Evolutionary conservation across 2,329 filamentous ascomycete species (phyloP), one percentile per base, ranked within the genome.

Genomic region (Penicillium sp.): DNA sequence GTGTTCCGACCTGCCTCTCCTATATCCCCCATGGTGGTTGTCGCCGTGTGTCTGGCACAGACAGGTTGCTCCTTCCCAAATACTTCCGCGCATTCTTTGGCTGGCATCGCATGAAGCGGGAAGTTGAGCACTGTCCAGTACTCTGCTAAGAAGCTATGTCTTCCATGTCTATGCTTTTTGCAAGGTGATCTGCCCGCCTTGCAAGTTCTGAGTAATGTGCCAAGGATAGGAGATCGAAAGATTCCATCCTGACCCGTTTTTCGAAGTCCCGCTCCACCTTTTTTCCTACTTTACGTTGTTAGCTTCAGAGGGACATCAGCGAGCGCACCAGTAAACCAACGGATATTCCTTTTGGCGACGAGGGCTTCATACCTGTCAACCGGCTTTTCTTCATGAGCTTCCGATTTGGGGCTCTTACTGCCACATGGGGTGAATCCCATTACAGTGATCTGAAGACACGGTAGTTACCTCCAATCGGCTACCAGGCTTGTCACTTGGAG

Each of bases 91-190:
- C 62, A 63, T 39, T 31, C 19, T 56, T 56, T 43, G 56, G 62
- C 57, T 70, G 71, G 70, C 68, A 61, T 63, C 61, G 60, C 64
- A 68, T 66, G 64, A 70, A 65, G 61, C 53, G 55, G 55, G 68
- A 82, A 85, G 85, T 88, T 70, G 85, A 88, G 84, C 68, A 62
- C 77, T 74, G 78, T 82, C 78, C 74, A 72, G 80, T 82, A 80
- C 76, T 77, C 79, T 78, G 72, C 67, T 72, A 74, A 59, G 39
- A 69, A 74, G 62, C 60, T 56, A 53, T 37, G 52, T 53, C 61
- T 62, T 61, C 62, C 52, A 61, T 72, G 68, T 64, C 64, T 75
- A 74, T 74, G 72, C 80, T 80, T 81, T 84, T 81, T 80, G 81
- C 83, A 56, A 84, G 82, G 82, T 26, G 55, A 64, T 62, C 52